phyloP scores from a whole-genome alignment of 2,329 filamentous ascomycete genomes.

The Ilyonectria mors-panacis region DNA sequence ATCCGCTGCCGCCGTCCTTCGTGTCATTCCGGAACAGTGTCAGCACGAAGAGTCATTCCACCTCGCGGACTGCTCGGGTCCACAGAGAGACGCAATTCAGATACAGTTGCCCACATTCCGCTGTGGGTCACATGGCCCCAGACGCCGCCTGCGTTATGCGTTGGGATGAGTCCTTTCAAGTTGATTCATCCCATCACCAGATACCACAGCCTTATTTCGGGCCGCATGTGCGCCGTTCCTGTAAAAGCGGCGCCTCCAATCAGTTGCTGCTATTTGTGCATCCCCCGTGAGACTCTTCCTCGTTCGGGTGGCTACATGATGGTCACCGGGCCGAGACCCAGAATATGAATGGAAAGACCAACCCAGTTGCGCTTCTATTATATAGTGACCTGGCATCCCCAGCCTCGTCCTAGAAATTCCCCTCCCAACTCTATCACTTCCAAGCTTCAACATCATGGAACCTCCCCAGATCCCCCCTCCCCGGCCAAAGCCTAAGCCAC shows the following conservation, averaged over 20 bases:
- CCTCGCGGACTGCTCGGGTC: neutral
- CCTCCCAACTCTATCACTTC: neutral
- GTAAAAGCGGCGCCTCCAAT: constrained; percentile 13
- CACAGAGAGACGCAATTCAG: neutral
- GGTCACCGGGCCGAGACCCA: constrained; percentile 1
- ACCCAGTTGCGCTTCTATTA: neutral
- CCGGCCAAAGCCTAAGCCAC: constrained; percentile 37
- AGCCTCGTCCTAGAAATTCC: neutral
- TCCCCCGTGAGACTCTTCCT: constrained; percentile 5
- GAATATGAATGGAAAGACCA: constrained; percentile 6
- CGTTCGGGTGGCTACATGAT: neutral
- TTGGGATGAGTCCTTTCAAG: constrained; percentile 5
- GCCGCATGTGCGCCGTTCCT: neutral
- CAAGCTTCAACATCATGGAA: constrained; percentile 31
- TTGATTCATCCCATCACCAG: constrained; percentile 12
- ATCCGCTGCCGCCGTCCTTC: neutral
- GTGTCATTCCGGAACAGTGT: constrained; percentile 7
- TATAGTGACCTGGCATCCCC: neutral
- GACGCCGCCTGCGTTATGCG: neutral
- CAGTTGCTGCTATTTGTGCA: neutral
- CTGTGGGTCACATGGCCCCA: constrained; percentile 21
- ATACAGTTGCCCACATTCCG: constrained; percentile 1
- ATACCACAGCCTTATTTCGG: constrained; percentile 16
- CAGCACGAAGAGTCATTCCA: constrained; percentile 12
- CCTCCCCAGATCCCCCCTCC: constrained; percentile 18